These are phyloP conservation scores for Fusarium sp. DNA, from an alignment of 2,329 filamentous ascomycete species.

Conservation along the genomic window DNA sequence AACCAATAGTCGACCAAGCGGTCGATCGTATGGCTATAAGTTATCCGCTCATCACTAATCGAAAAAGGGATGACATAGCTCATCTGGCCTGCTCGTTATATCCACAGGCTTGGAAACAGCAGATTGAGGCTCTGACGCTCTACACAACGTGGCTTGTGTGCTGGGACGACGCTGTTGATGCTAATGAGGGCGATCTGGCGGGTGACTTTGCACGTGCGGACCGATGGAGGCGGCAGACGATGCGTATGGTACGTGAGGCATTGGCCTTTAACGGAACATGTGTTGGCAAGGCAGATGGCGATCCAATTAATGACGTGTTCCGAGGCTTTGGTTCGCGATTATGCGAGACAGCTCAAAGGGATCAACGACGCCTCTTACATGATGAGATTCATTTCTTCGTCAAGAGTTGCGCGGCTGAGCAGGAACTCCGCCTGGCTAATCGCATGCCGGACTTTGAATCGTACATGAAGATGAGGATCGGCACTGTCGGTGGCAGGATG, in stretches of 20 bases:
- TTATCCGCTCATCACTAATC: constrained; percentile 45
- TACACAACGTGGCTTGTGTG: constrained; percentile 51
- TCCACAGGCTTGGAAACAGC: constrained; percentile 36
- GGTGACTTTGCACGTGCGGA: constrained; percentile 47
- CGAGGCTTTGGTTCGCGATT: constrained; percentile 42
- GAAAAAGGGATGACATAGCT: constrained; percentile 54
- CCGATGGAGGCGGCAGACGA: constrained; percentile 45
- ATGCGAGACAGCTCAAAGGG: not conserved
- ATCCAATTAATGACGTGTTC: constrained; percentile 47
- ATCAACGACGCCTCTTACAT: constrained; percentile 40
- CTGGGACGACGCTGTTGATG: constrained; percentile 54
- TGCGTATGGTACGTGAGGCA: constrained; percentile 33
- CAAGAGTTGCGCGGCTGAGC: constrained; percentile 48
- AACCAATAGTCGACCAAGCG: constrained; percentile 38
- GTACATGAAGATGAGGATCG: constrained; percentile 50
- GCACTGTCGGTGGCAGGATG: constrained; percentile 47
- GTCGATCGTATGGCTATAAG: constrained; percentile 53
- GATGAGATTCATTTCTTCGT: constrained; percentile 47
- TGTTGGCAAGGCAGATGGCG: not conserved
- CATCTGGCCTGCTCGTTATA: constrained; percentile 41
- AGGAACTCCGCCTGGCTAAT: constrained; percentile 45
- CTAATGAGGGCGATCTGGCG: constrained; percentile 48
- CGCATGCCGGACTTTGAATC: constrained; percentile 46
- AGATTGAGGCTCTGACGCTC: constrained; percentile 44
- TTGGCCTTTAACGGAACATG: constrained; percentile 28